Evolutionary conservation across 2,329 filamentous ascomycete genomes (phyloP), one percentile per base, ranked within the genome.

Genomic region (Cercospora sp.): DNA sequence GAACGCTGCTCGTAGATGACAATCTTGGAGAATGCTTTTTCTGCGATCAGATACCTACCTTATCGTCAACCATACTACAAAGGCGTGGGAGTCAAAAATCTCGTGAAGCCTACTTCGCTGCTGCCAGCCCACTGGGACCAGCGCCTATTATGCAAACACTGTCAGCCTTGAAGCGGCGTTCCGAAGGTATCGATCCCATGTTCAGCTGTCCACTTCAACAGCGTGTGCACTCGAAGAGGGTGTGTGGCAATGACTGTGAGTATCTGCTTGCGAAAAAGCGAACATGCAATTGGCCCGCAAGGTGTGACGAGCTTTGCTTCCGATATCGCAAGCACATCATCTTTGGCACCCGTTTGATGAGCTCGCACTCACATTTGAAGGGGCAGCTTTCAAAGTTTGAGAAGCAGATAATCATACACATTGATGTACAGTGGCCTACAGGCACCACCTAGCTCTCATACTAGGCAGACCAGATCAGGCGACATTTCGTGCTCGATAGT

Each of bases 1-100:
- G 85, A 82, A 72, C 93, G 89, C 79, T 97, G 92, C 80, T 98
- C 95, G 75, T 91, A 96, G 45, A 97, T 80, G 68, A 89, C 87
- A 68, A 98, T 89, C 32, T 83, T 85, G 12, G 88, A 81, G 75
- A 95, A 95, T 1, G 77, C 83, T 76, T 84, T 90, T 74, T 91
- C 93, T 0, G 90, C 92, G 10, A 87, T 78, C 18, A 97, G 84
- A 76, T 94, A 94, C 72, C 86, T 88, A 66, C 40, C 51, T 43
- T 28, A n/a, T 21, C 63, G 61, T 62, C 43, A 66, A 63, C 26
- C 43, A 49, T 24, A 18, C 28, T 53, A 34, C 61, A 55, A 34
- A 55, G 21, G 18, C 26, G 61, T 63, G 59, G 24, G 49, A 28
- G 24, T 55, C 24, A 26, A 13, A 16, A 2, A 53, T 53, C 10